phyloP scores from a whole-genome alignment of 257 asterid genomes.

The Fraxinus anomala region DNA sequence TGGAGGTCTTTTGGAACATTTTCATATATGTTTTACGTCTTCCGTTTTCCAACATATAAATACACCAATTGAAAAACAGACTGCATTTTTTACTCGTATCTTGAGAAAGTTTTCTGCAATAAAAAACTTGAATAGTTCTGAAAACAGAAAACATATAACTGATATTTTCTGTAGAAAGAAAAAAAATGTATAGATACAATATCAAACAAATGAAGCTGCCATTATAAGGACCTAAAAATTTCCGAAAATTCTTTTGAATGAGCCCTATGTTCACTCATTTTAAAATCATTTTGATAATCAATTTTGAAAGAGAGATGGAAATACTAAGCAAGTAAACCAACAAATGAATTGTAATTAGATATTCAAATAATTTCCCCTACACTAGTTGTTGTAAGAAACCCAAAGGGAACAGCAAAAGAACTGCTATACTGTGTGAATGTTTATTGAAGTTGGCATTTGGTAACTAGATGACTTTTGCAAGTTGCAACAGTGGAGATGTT shows the following conservation, averaged over 20 bases:
- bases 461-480: neutral
- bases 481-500: too few species aligned
- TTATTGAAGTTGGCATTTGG: neutral
- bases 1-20: neutral
- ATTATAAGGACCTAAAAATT: neutral
- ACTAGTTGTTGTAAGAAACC: too few species aligned
- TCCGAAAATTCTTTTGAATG: too few species aligned
- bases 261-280: neutral
- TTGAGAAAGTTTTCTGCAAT: neutral
- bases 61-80: neutral
- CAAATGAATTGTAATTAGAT: neutral
- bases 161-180: neutral
- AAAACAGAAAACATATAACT: neutral
- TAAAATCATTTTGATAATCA: neutral
- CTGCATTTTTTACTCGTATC: neutral
- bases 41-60: neutral
- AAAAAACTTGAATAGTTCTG: neutral
- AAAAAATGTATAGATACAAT: neutral
- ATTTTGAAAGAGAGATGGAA: neutral
- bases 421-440: too few species aligned
- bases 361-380: too few species aligned
- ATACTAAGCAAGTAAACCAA: neutral
- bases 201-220: neutral
- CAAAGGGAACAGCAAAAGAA: too few species aligned
- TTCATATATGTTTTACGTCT: neutral